Conservation (phyloP, 352 stramenopile species). For the Chrysophaeum taylorii region DNA sequence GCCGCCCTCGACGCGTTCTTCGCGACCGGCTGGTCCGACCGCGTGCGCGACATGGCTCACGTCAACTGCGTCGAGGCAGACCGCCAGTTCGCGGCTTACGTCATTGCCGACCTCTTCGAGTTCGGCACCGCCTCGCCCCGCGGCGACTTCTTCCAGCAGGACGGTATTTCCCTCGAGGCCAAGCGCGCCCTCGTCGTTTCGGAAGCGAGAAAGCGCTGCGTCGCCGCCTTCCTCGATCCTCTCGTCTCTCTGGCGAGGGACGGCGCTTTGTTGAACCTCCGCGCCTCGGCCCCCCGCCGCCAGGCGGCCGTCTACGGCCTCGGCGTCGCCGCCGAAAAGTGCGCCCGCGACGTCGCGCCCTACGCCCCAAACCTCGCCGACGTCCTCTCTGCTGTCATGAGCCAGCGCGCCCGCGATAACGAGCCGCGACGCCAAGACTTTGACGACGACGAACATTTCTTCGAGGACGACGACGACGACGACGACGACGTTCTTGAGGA, state of each 20-base stretch:
- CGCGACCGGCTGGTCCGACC: neutral
- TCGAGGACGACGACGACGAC: constrained; percentile 1
- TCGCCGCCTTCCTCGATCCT: neutral
- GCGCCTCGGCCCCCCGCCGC: neutral
- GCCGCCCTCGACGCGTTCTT: neutral
- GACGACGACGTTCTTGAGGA: neutral
- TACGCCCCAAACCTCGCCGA: neutral
- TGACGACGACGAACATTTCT: neutral
- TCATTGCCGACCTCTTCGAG: constrained; percentile 3
- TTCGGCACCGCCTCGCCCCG: neutral
- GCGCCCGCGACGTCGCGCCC: neutral
- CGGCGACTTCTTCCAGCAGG: too few species aligned
- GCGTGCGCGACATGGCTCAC: constrained; percentile 3
- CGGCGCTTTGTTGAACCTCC: neutral
- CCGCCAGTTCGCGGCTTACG: neutral
- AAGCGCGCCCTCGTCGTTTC: neutral
- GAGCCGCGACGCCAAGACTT: neutral
- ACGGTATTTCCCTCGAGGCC: neutral
- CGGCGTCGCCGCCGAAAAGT: neutral
- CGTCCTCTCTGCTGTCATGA: neutral
- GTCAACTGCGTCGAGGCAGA: neutral
- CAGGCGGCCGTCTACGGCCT: constrained; percentile 10
- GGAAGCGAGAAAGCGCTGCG: neutral
- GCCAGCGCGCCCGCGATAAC: neutral
- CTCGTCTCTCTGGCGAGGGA: neutral